phyloP scores from a whole-genome alignment of 2,329 filamentous ascomycete species.

The Clonostachys rhizophaga region DNA sequence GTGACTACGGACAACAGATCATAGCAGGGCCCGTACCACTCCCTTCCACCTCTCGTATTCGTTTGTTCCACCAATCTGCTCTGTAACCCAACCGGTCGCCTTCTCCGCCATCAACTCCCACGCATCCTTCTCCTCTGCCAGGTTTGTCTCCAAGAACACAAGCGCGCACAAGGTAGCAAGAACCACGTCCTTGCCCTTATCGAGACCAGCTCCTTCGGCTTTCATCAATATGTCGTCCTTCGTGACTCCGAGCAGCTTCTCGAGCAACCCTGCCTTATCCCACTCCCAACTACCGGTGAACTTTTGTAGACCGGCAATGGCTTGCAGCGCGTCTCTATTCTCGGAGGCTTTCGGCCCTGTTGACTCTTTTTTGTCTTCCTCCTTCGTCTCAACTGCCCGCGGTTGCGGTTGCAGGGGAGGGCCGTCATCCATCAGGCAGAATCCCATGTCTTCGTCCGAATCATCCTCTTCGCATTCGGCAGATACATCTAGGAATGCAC shows the following conservation, averaged over 20 bases:
- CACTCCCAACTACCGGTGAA: constrained; percentile 23
- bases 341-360: not conserved
- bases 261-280: constrained; percentile 12
- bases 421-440: too few relatives aligned
- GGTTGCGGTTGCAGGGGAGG: too few relatives aligned
- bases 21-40: too few relatives aligned
- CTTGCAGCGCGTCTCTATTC: constrained; percentile 9
- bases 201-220: constrained; percentile 1
- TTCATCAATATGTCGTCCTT: constrained; percentile 2
- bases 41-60: constrained; percentile 6
- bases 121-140: constrained; percentile 39
- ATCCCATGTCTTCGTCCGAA: too few relatives aligned
- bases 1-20: too few relatives aligned
- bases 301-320: constrained; percentile 47
- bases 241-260: constrained; percentile 13
- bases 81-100: constrained; percentile 44
- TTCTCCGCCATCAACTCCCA: constrained; percentile 64
- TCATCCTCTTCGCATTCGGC: too few relatives aligned
- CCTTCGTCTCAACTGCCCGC: too few relatives aligned
- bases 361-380: not conserved
- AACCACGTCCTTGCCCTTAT: constrained; percentile 4
- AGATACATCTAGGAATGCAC: too few relatives aligned
- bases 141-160: constrained; percentile 34
- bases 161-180: constrained; percentile 21
- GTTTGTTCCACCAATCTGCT: constrained; percentile 5